Conservation (phyloP, 1,139 yeast species). For the Suhomyces anneliseae region DNA sequence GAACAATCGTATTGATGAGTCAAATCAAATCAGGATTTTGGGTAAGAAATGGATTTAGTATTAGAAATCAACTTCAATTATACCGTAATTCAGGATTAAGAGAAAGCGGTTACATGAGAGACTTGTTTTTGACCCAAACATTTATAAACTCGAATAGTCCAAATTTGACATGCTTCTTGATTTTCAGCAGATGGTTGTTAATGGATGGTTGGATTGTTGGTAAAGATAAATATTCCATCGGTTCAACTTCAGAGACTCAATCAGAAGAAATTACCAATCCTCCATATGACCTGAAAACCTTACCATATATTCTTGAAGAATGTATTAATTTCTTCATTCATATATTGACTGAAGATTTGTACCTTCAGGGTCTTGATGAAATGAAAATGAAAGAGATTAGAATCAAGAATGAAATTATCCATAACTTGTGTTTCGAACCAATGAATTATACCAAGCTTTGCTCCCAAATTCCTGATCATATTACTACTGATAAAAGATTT, state of each 20-base stretch:
- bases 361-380: conserved; percentile 51
- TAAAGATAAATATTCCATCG: conserved; percentile 1
- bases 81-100: conserved; percentile 81
- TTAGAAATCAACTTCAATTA: conserved; percentile 74
- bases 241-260: background rate
- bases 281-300: conserved; percentile 45
- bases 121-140: conserved; percentile 69
- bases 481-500: conserved; percentile 69
- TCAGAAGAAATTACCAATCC: background rate
- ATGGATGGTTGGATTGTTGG: conserved; percentile 46
- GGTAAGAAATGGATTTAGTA: conserved; percentile 65
- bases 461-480: conserved; percentile 71
- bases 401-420: conserved; percentile 71
- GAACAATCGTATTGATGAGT: conserved; percentile 61
- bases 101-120: conserved; percentile 79
- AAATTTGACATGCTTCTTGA: conserved; percentile 54
- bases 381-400: conserved; percentile 53
- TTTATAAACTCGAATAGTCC: conserved; percentile 62
- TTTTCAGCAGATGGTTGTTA: conserved; percentile 73
- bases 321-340: conserved; percentile 70
- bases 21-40: conserved; percentile 60
- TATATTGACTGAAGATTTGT: conserved; percentile 66
- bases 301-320: conserved; percentile 73
- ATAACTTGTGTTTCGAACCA: conserved; percentile 73
- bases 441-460: conserved; percentile 71